Conservation (phyloP, 2,329 filamentous ascomycete species). For the Zymoseptoria ardabiliae region DNA sequence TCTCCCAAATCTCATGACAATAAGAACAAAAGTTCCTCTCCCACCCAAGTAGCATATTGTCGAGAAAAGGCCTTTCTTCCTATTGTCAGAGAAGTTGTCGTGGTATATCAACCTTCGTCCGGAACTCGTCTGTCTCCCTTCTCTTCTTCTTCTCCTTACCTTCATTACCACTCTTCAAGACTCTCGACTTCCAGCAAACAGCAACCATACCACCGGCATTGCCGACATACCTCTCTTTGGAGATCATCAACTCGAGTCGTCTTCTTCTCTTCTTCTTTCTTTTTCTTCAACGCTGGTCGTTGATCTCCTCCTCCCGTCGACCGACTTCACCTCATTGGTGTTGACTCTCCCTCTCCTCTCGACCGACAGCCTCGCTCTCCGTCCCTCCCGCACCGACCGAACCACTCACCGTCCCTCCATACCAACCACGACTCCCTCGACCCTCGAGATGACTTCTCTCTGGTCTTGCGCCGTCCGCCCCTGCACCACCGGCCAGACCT, state of each 20-base stretch:
- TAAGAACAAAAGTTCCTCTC: not conserved
- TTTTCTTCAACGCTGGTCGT: not conserved
- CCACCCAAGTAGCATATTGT: not conserved
- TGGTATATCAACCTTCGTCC: not conserved
- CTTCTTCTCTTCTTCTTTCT: not conserved
- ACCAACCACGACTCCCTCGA: not conserved
- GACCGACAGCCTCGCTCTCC: not conserved
- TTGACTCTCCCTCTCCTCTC: not conserved
- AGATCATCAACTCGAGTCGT: not conserved
- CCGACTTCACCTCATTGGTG: conserved; percentile 1
- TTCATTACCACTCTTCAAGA: not conserved
- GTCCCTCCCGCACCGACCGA: not conserved
- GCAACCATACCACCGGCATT: not conserved
- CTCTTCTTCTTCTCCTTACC: not conserved
- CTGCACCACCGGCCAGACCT: conserved; percentile 10
- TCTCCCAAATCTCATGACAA: not conserved
- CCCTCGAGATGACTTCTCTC: not conserved
- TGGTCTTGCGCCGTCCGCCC: conserved; percentile 12
- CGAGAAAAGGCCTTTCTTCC: not conserved
- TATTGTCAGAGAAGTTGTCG: not conserved
- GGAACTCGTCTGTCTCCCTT: not conserved
- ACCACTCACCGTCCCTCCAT: not conserved
- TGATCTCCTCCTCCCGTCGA: not conserved
- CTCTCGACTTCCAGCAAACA: not conserved
- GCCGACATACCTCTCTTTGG: not conserved